These are phyloP conservation scores for Detonula confervacea DNA, from an alignment of 352 stramenopile species.

Conservation along the genomic window DNA sequence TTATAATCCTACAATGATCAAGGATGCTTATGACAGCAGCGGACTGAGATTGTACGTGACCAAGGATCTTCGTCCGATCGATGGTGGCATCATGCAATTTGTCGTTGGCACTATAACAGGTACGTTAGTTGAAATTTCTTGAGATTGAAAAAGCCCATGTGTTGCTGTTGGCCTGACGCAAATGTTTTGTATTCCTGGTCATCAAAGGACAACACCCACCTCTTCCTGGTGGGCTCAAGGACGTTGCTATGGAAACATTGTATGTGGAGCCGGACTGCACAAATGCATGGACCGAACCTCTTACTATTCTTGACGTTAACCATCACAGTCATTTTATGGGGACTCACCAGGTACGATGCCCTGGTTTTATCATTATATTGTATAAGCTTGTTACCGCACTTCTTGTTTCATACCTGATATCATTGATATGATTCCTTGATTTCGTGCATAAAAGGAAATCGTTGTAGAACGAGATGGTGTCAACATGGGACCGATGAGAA, in stretches of 20 bases:
- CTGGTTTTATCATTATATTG: background rate
- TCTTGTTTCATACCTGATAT: too few species aligned
- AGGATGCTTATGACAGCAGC: conserved; percentile 7
- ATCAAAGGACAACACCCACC: background rate
- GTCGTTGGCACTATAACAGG: background rate
- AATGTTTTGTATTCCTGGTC: too few species aligned
- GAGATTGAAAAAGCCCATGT: background rate
- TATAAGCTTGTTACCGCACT: background rate
- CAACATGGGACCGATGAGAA: conserved; percentile 17
- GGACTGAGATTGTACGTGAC: conserved; percentile 13
- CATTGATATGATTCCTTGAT: too few species aligned
- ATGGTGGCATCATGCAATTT: conserved; percentile 13
- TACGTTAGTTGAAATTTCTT: background rate
- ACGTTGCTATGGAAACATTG: conserved; percentile 17
- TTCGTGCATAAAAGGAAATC: too few species aligned
- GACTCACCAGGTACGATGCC: background rate
- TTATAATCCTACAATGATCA: conserved; percentile 17
- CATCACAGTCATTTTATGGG: conserved; percentile 16
- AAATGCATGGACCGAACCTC: conserved; percentile 13
- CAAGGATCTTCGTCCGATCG: background rate
- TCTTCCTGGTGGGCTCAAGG: conserved; percentile 6
- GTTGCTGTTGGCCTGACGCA: too few species aligned
- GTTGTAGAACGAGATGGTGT: conserved; percentile 21
- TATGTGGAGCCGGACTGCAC: conserved; percentile 8
- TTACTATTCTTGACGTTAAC: conserved; percentile 8